These are phyloP conservation scores for Grosmannia penicillata DNA, from an alignment of 2,329 filamentous ascomycete species.

Conservation along the genomic window DNA sequence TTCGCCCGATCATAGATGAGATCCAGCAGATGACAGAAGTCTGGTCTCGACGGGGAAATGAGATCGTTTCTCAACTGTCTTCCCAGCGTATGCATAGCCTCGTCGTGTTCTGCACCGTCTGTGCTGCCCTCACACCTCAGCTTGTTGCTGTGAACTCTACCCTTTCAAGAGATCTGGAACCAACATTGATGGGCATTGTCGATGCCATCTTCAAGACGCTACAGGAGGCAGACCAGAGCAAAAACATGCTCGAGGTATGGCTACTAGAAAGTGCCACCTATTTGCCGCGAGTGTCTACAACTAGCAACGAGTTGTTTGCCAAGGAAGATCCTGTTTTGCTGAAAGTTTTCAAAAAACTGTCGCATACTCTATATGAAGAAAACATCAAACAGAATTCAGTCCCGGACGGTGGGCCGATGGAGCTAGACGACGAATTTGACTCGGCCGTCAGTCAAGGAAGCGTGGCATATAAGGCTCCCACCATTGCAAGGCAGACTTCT, in stretches of 20 bases:
- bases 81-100: constrained; percentile 37
- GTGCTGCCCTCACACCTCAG: constrained; percentile 30
- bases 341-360: constrained; percentile 26
- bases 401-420: constrained; percentile 41
- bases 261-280: constrained; percentile 28
- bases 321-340: constrained; percentile 25
- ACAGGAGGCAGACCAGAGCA: constrained; percentile 28
- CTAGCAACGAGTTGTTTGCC: constrained; percentile 22
- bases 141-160: constrained; percentile 30
- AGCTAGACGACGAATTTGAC: constrained; percentile 50
- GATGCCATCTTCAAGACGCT: constrained; percentile 26
- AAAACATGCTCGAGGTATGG: constrained; percentile 29
- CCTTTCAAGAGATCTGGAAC: constrained; percentile 33
- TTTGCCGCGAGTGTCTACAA: constrained; percentile 27
- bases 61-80: constrained; percentile 34
- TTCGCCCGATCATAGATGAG: constrained; percentile 37
- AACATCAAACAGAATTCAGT: constrained; percentile 17
- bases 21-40: constrained; percentile 28
- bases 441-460: constrained; percentile 39
- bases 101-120: constrained; percentile 30
- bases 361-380: constrained; percentile 17
- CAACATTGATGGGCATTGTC: constrained; percentile 23
- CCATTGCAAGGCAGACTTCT: constrained; percentile 31
- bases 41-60: constrained; percentile 27
- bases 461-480: constrained; percentile 18